Evolutionary conservation across 352 stramenopile species (phyloP), one percentile per base, ranked within the genome.

Genomic region (Globisporangium orthogonon): DNA sequence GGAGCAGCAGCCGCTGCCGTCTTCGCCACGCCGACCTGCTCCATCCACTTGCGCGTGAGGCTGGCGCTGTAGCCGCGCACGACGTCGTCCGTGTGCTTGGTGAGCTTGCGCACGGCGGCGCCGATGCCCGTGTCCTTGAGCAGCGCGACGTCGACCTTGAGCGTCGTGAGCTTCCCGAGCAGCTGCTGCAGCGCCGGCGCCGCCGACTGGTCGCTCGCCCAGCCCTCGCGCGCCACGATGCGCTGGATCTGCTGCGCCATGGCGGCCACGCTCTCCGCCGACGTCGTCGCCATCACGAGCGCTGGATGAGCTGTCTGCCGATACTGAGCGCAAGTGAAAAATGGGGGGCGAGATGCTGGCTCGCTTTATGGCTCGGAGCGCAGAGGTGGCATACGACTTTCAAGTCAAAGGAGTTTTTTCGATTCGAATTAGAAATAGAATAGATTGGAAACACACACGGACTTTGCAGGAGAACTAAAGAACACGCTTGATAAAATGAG

Each of bases 21-120:
- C 7, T 43, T 23, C 43, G 46, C 58, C 13, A 95, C 59, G 17
- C 84, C 85, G 41, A 95, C 74, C 45, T 90, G 62, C 30, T 57
- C 54, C 71, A 88, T 91, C 85, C 85, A 95, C 61, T 90, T 91
- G 58, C 89, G 81, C 17, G 77, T 93, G 56, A 95, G 70, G n/a
- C 66, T 90, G 15, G 71, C 62, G 49, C 81, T 91, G 69, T 95
- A 95, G 28, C 79, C 83, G 39, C 74, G 71, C 46, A 95, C 76
- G 56, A 92, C 67, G 30, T 91, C 74, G 53, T 95, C 85, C 18
- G 86, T 62, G 65, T 95, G 85, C 63, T 95, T 95, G 58, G 82
- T 87, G 56, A 93, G 74, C 54, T 93, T 93, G 66, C 82, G 87
- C 40, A 95, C 85, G 58, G 79, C 77, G 29, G 82, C 79, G 43